Evolutionary conservation across 177 flowering plant species (phyloP).

Genomic region (Vitis hybrid): DNA sequence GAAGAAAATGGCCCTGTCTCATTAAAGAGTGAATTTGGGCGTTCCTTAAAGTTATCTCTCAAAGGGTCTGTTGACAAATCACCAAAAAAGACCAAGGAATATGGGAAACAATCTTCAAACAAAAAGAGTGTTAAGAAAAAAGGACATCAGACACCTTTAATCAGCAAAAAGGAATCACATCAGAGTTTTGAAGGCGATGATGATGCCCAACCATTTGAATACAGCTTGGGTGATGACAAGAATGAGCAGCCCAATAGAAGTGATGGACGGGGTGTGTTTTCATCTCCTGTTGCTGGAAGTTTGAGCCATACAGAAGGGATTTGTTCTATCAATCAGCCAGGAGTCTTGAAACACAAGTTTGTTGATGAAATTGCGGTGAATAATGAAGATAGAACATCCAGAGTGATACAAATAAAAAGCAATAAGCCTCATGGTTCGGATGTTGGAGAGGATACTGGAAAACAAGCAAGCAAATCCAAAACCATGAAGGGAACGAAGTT

Average conservation of each 20-base stretch:
- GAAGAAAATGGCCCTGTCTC: constrained; percentile 63
- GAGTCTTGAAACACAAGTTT: constrained; percentile 44
- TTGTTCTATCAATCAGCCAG: constrained; percentile 55
- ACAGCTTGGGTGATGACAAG: constrained; percentile 37
- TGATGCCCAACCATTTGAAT: constrained; percentile 37
- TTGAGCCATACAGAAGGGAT: constrained; percentile 36
- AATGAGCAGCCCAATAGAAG: constrained; percentile 35
- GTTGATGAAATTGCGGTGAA: constrained; percentile 45
- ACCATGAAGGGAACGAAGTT: constrained; percentile 69
- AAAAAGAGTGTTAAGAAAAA: constrained; percentile 67
- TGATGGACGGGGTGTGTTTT: constrained; percentile 31
- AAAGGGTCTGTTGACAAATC: constrained; percentile 73
- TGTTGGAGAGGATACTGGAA: constrained; percentile 45
- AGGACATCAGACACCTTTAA: constrained; percentile 30
- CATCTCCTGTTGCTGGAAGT: constrained; percentile 42
- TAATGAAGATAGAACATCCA: constrained; percentile 39
- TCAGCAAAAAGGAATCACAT: constrained; percentile 28
- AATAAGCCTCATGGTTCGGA: constrained; percentile 35
- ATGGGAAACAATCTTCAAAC: constrained; percentile 56
- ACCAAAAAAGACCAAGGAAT: constrained; percentile 64
- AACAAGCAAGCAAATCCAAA: constrained; percentile 44
- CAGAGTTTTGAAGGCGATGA: constrained; percentile 38
- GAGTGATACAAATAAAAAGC: constrained; percentile 45
- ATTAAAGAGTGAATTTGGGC: constrained; percentile 60
- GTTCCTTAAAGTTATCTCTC: constrained; percentile 70